Percentiles rank a stretch among this genome's conserved stretches.
These are phyloP conservation scores for Dendryphion nanum DNA, from an alignment of 2,329 filamentous ascomycete genomes.

Conservation along the genomic window DNA sequence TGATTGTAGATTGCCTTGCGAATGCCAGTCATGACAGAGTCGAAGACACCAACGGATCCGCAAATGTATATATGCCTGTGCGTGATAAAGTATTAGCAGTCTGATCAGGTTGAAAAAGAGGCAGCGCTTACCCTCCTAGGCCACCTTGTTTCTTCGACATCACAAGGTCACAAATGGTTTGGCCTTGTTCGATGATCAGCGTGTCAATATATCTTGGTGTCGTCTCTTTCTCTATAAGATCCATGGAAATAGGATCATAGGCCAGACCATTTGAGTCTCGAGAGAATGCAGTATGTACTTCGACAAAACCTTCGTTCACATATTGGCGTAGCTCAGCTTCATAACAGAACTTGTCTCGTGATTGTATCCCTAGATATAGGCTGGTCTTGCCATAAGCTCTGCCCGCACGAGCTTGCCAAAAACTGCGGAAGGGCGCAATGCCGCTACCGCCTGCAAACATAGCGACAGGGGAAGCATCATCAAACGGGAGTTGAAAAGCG, in stretches of 20 bases:
- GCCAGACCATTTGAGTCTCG: conserved; percentile 49
- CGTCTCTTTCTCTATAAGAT: conserved; percentile 51
- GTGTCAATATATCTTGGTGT: conserved; percentile 54
- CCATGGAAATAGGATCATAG: conserved; percentile 42
- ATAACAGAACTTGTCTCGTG: conserved; percentile 22
- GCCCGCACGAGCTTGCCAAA: conserved; percentile 22
- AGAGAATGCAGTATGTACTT: conserved; percentile 55
- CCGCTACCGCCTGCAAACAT: conserved; percentile 51
- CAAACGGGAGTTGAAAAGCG: conserved; percentile 53
- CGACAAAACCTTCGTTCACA: conserved; percentile 49
- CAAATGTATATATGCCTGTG: conserved; percentile 48
- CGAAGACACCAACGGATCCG: conserved; percentile 50
- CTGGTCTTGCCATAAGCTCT: conserved; percentile 17
- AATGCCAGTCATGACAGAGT: conserved; percentile 57
- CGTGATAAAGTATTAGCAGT: background rate
- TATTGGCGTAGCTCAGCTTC: conserved; percentile 22
- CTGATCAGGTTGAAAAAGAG: background rate
- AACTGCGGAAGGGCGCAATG: conserved; percentile 23
- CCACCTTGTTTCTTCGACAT: conserved; percentile 58
- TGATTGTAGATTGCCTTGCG: conserved; percentile 51
- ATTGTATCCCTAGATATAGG: conserved; percentile 21
- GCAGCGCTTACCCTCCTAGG: conserved; percentile 40
- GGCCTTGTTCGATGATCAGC: conserved; percentile 53
- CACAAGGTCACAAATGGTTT: conserved; percentile 53
- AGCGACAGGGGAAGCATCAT: conserved; percentile 51